A percentile compares a stretch with the other conserved stretches of the same genome.
Conservation (phyloP, 2,329 filamentous ascomycete species). For the Colletotrichum lindemuthianum region DNA sequence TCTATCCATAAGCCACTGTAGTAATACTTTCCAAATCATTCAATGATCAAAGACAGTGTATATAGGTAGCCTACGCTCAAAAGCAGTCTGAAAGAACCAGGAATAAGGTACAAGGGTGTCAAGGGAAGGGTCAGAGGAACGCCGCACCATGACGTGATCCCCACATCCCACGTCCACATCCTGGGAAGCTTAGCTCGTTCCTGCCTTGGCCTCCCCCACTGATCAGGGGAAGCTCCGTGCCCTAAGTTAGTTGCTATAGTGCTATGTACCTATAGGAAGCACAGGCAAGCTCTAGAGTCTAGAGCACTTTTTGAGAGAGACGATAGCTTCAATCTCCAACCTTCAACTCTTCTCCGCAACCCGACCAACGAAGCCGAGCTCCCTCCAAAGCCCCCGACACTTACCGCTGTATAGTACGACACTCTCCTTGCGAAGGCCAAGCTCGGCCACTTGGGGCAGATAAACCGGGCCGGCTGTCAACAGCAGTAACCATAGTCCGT, state of each 20-base stretch:
- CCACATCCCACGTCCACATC: conserved; percentile 31
- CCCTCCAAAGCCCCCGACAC: conserved; percentile 1
- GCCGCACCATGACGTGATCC: conserved; percentile 37
- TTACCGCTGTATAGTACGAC: not conserved
- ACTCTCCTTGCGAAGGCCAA: conserved; percentile 20
- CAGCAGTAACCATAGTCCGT: conserved; percentile 2
- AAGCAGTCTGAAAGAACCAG: no score
- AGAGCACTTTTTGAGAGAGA: conserved; percentile 21
- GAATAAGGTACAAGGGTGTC: not conserved
- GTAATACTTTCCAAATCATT: no score
- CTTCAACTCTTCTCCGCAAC: conserved; percentile 13
- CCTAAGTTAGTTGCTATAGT: not conserved
- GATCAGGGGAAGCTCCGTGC: conserved; percentile 19
- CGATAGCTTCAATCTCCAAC: conserved; percentile 30
- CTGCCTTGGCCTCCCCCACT: conserved; percentile 29
- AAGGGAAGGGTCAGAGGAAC: conserved; percentile 8
- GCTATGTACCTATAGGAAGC: not conserved
- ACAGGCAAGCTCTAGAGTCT: conserved; percentile 13
- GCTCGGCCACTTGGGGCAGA: conserved; percentile 13
- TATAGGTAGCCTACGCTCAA: no score
- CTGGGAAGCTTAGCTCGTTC: conserved; percentile 37
- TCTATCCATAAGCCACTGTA: no score
- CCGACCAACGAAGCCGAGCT: conserved; percentile 10
- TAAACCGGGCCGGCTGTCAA: conserved; percentile 5
- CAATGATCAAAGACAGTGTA: no score